A percentile compares a stretch with the other conserved stretches of the same genome.
These are phyloP conservation scores for Desmodesmus armatus DNA, from an alignment of 139 green algal species.

Conservation along the genomic window DNA sequence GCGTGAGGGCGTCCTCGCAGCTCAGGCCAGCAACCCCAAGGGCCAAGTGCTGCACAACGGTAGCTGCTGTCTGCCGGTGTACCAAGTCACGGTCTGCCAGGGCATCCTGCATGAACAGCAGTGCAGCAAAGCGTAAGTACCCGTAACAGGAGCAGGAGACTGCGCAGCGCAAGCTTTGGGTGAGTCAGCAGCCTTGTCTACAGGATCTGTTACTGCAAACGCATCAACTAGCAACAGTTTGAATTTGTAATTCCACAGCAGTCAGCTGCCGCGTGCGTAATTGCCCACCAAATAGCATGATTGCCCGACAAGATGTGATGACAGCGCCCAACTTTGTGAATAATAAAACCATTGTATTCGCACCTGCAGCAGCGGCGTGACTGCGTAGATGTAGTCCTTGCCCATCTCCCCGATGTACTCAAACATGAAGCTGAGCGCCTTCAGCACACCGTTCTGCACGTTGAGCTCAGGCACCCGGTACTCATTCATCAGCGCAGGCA, in stretches of 20 bases:
- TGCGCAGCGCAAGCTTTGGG: too few relatives aligned
- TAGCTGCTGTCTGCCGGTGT: conserved; percentile 95
- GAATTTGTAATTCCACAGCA: too few relatives aligned
- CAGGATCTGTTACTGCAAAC: too few relatives aligned
- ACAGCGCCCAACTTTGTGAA: too few relatives aligned
- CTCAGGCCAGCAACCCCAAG: conserved; percentile 93
- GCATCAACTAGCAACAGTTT: too few relatives aligned
- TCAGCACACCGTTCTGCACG: conserved; percentile 97
- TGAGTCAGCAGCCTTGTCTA: too few relatives aligned
- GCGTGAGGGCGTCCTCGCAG: conserved; percentile 96
- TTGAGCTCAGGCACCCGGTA: conserved; percentile 98
- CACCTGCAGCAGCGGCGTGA: conserved; percentile 92
- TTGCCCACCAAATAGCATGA: too few relatives aligned
- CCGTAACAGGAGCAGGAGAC: too few relatives aligned
- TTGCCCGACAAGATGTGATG: too few relatives aligned
- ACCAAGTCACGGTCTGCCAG: conserved; percentile 96
- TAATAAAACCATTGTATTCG: too few relatives aligned
- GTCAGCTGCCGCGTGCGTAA: too few relatives aligned
- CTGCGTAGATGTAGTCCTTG: conserved; percentile 99
- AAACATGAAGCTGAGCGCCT: conserved; percentile 99
- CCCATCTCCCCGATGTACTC: conserved; percentile 99
- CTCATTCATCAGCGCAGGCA: conserved; percentile 99
- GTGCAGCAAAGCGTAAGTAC: too few relatives aligned
- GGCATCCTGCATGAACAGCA: conserved; percentile 76
- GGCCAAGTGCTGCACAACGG: conserved; percentile 92